Evolutionary conservation across 2,329 filamentous ascomycete genomes (phyloP).

Genomic region (Fonsecaea erecta): DNA sequence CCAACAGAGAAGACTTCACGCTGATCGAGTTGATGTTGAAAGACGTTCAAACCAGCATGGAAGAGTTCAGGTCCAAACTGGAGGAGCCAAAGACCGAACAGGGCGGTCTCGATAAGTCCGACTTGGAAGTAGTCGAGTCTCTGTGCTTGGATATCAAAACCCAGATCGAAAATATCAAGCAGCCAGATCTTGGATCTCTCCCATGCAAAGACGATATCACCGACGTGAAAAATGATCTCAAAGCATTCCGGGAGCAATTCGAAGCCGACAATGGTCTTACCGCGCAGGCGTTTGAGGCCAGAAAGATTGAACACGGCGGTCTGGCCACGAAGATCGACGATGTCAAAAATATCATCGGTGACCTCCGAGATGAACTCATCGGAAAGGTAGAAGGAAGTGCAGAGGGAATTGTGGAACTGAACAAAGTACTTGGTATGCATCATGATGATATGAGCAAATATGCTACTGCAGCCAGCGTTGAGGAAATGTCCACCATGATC

Average conservation of each 20-base stretch:
- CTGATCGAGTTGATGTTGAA: slow-evolving; percentile 77
- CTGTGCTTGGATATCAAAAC: slow-evolving; percentile 84
- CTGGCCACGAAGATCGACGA: slow-evolving; percentile 78
- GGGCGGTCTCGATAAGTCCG: slow-evolving; percentile 73
- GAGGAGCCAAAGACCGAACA: slow-evolving; percentile 48
- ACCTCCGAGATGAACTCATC: slow-evolving; percentile 76
- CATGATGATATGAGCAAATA: slow-evolving; percentile 61
- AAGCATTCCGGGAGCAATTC: slow-evolving; percentile 71
- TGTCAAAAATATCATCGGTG: slow-evolving; percentile 75
- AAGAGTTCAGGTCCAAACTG: slow-evolving; percentile 65
- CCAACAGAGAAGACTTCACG: slow-evolving; percentile 77
- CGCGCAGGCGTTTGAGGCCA: slow-evolving; percentile 78
- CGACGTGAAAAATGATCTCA: slow-evolving; percentile 71
- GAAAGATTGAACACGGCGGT: slow-evolving; percentile 79
- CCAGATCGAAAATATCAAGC: slow-evolving; percentile 72
- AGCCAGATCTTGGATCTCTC: slow-evolving; percentile 71
- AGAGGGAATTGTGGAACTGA: slow-evolving; percentile 61
- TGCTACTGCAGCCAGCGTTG: slow-evolving; percentile 63
- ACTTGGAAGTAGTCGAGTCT: slow-evolving; percentile 79
- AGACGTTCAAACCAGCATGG: slow-evolving; percentile 74
- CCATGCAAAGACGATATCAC: slow-evolving; percentile 77
- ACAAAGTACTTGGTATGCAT: slow-evolving; percentile 68
- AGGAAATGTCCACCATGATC: slow-evolving; percentile 74
- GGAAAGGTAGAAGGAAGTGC: slow-evolving; percentile 76
- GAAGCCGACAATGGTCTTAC: slow-evolving; percentile 73